Evolutionary conservation across 768 basidiomycete genomes (phyloP).

Genomic region (Favolaschia claudopus): DNA sequence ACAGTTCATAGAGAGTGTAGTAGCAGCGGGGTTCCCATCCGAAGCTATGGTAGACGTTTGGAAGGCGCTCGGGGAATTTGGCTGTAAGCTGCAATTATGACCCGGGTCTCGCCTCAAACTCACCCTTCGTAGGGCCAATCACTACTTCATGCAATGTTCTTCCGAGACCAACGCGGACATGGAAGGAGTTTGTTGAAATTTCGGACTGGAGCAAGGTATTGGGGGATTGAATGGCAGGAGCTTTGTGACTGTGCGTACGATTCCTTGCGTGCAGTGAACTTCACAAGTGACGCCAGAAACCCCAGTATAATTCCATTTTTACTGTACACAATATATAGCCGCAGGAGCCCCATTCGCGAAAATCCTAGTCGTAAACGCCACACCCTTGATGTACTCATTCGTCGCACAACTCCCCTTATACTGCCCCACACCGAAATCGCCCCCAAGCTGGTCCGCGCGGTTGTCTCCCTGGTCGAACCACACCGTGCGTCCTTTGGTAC

Average conservation of each 20-base stretch:
- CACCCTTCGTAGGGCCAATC: neutral
- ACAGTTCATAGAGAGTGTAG: neutral
- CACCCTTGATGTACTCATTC: slow-evolving; percentile 21
- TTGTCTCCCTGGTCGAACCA: slow-evolving; percentile 27
- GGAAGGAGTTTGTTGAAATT: neutral
- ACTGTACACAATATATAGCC: slow-evolving; percentile 9
- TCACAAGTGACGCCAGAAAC: no score
- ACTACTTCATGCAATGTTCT: neutral
- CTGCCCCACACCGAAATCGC: slow-evolving; percentile 15
- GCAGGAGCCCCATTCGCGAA: slow-evolving; percentile 11
- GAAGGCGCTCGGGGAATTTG: neutral
- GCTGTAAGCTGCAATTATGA: neutral
- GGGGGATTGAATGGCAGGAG: no score
- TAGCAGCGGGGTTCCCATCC: neutral
- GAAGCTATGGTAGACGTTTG: neutral
- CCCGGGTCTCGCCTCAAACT: neutral
- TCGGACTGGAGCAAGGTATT: neutral
- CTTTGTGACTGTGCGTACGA: no score
- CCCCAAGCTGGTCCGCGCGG: slow-evolving; percentile 12
- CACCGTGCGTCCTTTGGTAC: slow-evolving; percentile 22
- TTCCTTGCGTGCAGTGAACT: no score
- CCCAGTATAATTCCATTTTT: no score
- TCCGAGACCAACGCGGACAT: neutral
- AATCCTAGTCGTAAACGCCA: slow-evolving; percentile 21
- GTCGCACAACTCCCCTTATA: slow-evolving; percentile 17